These are phyloP conservation scores for Gaultheria prostrata DNA, from an alignment of 148 eudicot genomes.

Conservation along the genomic window DNA sequence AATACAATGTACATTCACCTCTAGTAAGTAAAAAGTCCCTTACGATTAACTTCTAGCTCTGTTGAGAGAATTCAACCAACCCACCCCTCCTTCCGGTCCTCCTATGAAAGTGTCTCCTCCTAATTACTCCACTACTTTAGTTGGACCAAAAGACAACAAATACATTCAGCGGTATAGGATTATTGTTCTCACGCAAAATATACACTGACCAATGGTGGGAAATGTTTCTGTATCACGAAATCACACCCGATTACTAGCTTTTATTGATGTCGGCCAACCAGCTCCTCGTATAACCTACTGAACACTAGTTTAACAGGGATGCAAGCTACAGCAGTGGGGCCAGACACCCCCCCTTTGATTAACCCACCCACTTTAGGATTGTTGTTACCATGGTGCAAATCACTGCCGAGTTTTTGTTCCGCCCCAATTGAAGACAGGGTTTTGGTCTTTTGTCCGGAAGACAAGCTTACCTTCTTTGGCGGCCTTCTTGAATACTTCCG, in stretches of 20 bases:
- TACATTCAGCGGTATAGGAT: conserved; percentile 36
- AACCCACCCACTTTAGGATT: conserved; percentile 45
- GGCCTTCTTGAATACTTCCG: conserved; percentile 37
- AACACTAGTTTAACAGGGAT: conserved; percentile 88
- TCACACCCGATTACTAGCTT: conserved; percentile 30
- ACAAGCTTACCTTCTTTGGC: conserved; percentile 40
- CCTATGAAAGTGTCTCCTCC: not conserved
- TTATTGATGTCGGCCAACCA: conserved; percentile 63
- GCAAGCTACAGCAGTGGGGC: conserved; percentile 75
- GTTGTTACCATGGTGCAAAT: conserved; percentile 26
- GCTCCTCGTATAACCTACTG: conserved; percentile 83
- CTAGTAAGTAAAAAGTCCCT: conserved; percentile 5
- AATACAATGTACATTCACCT: conserved; percentile 26
- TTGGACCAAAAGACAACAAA: conserved; percentile 20
- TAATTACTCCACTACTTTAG: conserved; percentile 4
- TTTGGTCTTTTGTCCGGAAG: conserved; percentile 64
- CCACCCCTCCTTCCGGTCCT: not conserved
- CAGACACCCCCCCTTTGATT: conserved; percentile 53
- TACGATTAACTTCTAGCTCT: not conserved
- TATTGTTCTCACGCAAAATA: conserved; percentile 37
- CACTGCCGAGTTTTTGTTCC: conserved; percentile 41
- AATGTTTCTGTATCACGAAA: conserved; percentile 34
- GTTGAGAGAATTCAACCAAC: conserved; percentile 2
- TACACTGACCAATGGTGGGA: conserved; percentile 49
- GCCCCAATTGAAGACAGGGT: conserved; percentile 66